Evolutionary conservation across 768 basidiomycete species (phyloP).

Genomic region (Leccinum uliginosum): DNA sequence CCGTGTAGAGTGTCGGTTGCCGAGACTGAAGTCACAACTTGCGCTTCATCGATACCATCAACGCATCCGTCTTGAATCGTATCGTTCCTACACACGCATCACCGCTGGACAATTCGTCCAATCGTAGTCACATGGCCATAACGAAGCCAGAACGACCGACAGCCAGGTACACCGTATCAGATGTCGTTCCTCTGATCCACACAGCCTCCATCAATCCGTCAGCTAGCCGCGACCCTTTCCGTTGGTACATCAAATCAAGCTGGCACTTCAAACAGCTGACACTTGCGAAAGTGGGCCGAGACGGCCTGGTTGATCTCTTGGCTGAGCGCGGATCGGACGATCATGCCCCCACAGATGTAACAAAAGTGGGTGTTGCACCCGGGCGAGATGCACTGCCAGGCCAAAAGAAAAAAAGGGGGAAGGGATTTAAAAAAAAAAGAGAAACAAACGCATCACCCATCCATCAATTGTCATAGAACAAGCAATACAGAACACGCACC

Average conservation of each 20-base stretch:
- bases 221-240: neutral
- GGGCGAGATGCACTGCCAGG: conserved; percentile 46
- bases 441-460: neutral
- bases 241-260: conserved; percentile 5
- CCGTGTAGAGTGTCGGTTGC: neutral
- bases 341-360: conserved; percentile 46
- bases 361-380: conserved; percentile 62
- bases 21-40: neutral
- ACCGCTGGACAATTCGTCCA: too few species aligned
- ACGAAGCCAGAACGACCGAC: neutral
- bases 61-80: neutral
- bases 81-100: neutral
- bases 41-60: neutral
- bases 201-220: neutral
- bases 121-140: neutral
- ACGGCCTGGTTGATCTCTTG: conserved; percentile 30
- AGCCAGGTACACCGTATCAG: neutral
- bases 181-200: neutral
- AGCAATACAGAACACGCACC: conserved; percentile 24
- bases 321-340: conserved; percentile 37
- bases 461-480: neutral
- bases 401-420: neutral
- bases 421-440: too few species aligned
- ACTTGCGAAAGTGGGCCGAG: conserved; percentile 32
- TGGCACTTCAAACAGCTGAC: conserved; percentile 35